These are phyloP conservation scores for Staphylotrichum tortipilum DNA, from an alignment of 495 filamentous ascomycete genomes.

Conservation along the genomic window DNA sequence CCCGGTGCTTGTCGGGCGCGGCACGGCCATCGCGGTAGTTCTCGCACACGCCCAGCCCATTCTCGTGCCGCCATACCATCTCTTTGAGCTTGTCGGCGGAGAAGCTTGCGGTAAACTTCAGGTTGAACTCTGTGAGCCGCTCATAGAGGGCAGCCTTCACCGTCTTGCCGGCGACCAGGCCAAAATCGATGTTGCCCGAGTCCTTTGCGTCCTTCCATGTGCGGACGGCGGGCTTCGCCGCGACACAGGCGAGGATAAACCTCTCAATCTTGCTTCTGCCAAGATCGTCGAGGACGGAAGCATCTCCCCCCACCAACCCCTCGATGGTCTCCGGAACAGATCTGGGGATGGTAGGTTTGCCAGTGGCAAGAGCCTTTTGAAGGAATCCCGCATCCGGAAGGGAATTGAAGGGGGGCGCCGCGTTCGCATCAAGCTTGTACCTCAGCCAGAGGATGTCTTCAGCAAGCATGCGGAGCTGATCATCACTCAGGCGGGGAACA, in stretches of 20 bases:
- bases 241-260: background rate
- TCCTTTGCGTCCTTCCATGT: background rate
- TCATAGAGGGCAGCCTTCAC: background rate
- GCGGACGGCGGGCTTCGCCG: background rate
- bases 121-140: background rate
- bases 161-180: background rate
- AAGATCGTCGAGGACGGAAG: background rate
- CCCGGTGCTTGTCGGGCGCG: background rate
- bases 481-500: background rate
- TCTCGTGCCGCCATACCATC: slow-evolving; percentile 2
- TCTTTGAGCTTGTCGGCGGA: background rate
- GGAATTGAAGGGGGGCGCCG: background rate
- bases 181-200: background rate
- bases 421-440: background rate
- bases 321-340: background rate
- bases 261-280: background rate
- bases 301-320: background rate
- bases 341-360: background rate
- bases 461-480: background rate
- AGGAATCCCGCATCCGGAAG: background rate
- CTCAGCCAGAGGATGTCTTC: slow-evolving; percentile 5
- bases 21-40: slow-evolving; percentile 13
- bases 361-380: background rate
- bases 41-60: background rate
- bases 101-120: background rate